These are phyloP conservation scores for Globisporangium ultimum DNA, from an alignment of 352 stramenopile species.

Conservation along the genomic window DNA sequence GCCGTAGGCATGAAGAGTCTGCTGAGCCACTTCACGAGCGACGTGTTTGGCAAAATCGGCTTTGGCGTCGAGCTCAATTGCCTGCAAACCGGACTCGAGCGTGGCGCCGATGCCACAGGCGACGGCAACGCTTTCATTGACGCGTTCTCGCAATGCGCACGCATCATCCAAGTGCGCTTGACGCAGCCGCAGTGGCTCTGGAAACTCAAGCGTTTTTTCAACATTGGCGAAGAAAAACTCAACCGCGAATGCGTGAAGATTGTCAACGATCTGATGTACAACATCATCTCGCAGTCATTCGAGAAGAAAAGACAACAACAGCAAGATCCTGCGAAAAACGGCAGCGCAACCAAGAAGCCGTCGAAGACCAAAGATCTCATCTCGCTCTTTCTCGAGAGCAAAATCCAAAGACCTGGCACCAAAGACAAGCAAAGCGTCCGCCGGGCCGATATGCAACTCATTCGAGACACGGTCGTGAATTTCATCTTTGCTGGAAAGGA, in stretches of 20 bases:
- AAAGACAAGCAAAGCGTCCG: neutral
- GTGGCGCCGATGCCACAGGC: neutral
- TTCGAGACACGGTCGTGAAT: slow-evolving; percentile 79
- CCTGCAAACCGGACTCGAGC: slow-evolving; percentile 5
- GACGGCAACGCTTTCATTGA: slow-evolving; percentile 20
- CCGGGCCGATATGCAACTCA: slow-evolving; percentile 14
- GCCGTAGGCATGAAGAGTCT: slow-evolving; percentile 20
- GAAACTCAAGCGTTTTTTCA: slow-evolving; percentile 18
- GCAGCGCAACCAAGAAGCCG: neutral
- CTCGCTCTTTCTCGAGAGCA: slow-evolving; percentile 47
- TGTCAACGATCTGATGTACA: slow-evolving; percentile 13
- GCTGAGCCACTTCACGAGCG: slow-evolving; percentile 41
- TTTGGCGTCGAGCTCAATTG: slow-evolving; percentile 44
- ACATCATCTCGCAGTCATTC: slow-evolving; percentile 15
- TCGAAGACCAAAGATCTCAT: slow-evolving; percentile 28
- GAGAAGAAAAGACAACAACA: neutral
- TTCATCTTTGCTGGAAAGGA: slow-evolving; percentile 76
- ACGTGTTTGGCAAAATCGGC: slow-evolving; percentile 52
- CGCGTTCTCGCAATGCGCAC: slow-evolving; percentile 23
- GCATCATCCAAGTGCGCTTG: slow-evolving; percentile 15
- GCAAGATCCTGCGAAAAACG: too few species aligned
- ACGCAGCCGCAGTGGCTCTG: slow-evolving; percentile 14
- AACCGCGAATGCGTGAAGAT: slow-evolving; percentile 4
- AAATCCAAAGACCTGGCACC: slow-evolving; percentile 10
- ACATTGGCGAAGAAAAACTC: slow-evolving; percentile 14